Base-by-base conservation (phyloP, 768 basidiomycete genomes). In the Suillus clintonianus region DNA sequence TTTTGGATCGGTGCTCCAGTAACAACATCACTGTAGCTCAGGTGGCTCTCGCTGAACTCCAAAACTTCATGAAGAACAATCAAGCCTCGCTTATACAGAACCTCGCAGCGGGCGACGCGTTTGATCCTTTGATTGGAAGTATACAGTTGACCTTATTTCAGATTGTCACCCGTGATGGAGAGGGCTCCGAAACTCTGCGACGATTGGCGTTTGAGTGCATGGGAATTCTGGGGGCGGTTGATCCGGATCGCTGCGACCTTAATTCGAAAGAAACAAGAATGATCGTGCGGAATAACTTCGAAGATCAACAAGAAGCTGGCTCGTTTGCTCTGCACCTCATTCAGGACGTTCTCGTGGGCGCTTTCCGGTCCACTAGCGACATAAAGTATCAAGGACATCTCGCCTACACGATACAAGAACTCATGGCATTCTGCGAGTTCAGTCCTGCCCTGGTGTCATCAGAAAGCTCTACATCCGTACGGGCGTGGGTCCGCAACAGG, bases 301-400 rank as follows among this genome's bases (percentile, higher is more conserved):
- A 79, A 1, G 90, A 96, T 67, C 87, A 90, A 56, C 80, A 79
- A 15, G 96, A 98, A 75, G 85, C 92, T 0, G 78, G 88, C 55
- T 67, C 80, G 7, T 99, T 99, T 71, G 95, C 90, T 1, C 76
- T 95, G 30, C 91, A 97, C 74, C 87, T 99, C 48, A 91, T 99
- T 63, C 80, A 82, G 57, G 88, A 95, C 62, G 83, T 96, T 4
- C 86, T 99, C 3, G 94, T 97, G 19, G 89, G 89, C 24, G 91
- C 93, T 2, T 98, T 95, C 77, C 89, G 92, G 2, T 92, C 95
- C 4, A 95, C 97, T 0, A 97, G 95, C 72, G 97, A 99, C 70
- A 91, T 96, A 70, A 87, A 86, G 66, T 94, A 97, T 68, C 97
- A 99, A 74, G 89, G 83, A 51, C 88, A 91, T 67, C 85, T 99